Conservation (phyloP, 768 basidiomycete genomes). For the Auriscalpium microsporum region DNA sequence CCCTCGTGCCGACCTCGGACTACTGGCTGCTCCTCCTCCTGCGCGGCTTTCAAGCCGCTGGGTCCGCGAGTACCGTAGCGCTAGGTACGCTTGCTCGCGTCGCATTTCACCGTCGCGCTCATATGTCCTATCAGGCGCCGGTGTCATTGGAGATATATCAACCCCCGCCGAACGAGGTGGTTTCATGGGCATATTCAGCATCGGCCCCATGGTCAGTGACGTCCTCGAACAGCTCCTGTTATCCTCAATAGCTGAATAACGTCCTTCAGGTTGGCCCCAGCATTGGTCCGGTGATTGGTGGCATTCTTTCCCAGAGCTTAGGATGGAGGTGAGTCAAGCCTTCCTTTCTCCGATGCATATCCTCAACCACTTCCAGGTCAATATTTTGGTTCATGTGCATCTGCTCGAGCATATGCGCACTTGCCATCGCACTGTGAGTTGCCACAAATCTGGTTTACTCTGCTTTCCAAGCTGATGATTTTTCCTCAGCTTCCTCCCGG, state of each 20-base stretch:
- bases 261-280: constrained; percentile 23
- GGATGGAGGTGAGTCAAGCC: constrained; percentile 23
- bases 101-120: background rate
- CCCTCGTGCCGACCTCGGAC: constrained; percentile 43
- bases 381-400: constrained; percentile 39
- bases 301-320: constrained; percentile 23
- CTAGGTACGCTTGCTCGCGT: constrained; percentile 36
- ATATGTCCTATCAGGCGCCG: constrained; percentile 37
- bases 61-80: constrained; percentile 72
- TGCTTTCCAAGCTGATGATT: background rate
- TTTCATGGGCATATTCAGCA: constrained; percentile 57
- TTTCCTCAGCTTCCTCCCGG: constrained; percentile 32
- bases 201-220: constrained; percentile 50
- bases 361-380: constrained; percentile 19
- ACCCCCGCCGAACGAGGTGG: constrained; percentile 64
- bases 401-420: constrained; percentile 23
- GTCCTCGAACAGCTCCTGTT: background rate
- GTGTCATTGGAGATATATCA: constrained; percentile 73
- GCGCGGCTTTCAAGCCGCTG: constrained; percentile 72
- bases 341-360: background rate
- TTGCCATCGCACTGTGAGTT: constrained; percentile 29
- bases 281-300: constrained; percentile 43
- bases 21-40: constrained; percentile 78
- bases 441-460: background rate
- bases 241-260: background rate